phyloP scores from a whole-genome alignment of 2,329 filamentous ascomycete species.

The Beauveria sp. region DNA sequence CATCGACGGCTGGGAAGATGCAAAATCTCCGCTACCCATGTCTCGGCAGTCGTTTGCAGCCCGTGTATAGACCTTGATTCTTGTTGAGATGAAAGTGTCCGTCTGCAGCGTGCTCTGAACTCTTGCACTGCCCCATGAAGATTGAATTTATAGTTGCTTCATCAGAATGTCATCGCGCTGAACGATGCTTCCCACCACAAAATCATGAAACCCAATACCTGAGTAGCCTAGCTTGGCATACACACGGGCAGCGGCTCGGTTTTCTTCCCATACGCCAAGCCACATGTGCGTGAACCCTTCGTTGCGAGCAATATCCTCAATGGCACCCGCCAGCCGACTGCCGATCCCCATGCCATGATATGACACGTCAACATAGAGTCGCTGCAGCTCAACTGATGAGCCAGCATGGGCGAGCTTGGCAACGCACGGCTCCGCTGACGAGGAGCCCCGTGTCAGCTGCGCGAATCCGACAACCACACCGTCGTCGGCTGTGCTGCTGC shows the following conservation, averaged over 20 bases:
- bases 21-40: no score
- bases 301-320: constrained; percentile 26
- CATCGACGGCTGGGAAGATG: no score
- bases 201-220: constrained; percentile 33
- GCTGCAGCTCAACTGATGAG: constrained; percentile 30
- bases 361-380: constrained; percentile 31
- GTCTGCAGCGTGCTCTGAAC: background rate
- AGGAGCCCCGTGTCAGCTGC: constrained; percentile 28
- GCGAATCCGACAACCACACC: constrained; percentile 30
- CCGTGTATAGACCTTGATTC: no score
- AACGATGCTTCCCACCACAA: constrained; percentile 31
- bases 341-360: constrained; percentile 33
- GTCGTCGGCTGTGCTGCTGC: background rate
- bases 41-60: no score
- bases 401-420: constrained; percentile 17
- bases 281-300: constrained; percentile 33
- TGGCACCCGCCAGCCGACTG: constrained; percentile 21
- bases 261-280: constrained; percentile 42
- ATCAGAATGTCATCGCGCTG: constrained; percentile 37
- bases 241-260: constrained; percentile 27
- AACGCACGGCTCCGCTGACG: constrained; percentile 29
- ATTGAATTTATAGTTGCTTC: constrained; percentile 20
- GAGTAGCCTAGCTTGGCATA: constrained; percentile 35
- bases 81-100: no score
- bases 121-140: background rate